These are phyloP conservation scores for Xylariaceae sp. DNA, from an alignment of 2,329 filamentous ascomycete species.

Conservation along the genomic window DNA sequence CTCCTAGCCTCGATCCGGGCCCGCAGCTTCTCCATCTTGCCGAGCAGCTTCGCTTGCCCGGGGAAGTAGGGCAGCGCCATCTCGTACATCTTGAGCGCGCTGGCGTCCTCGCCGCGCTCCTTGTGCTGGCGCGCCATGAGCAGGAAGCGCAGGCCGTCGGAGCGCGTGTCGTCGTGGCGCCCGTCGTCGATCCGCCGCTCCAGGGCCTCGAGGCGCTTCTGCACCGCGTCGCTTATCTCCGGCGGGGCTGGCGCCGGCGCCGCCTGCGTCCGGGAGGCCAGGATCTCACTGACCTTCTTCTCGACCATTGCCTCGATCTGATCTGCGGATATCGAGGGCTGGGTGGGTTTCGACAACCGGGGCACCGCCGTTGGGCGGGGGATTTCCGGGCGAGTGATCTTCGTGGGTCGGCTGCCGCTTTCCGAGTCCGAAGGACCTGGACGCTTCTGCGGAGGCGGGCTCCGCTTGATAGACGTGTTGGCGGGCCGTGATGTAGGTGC, in stretches of 20 bases:
- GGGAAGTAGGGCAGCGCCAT: conserved; percentile 84
- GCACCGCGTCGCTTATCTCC: conserved; percentile 75
- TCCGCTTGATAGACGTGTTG: conserved; percentile 31
- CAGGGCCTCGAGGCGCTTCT: conserved; percentile 78
- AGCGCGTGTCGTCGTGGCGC: conserved; percentile 69
- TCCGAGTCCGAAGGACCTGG: conserved; percentile 48
- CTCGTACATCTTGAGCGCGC: conserved; percentile 83
- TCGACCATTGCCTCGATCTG: conserved; percentile 91
- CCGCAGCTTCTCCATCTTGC: conserved; percentile 68
- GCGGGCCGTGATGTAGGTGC: conserved; percentile 33
- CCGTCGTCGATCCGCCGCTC: conserved; percentile 81
- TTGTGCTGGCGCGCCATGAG: conserved; percentile 93
- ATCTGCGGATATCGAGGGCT: conserved; percentile 60
- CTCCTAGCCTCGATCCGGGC: conserved; percentile 49
- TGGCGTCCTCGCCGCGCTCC: conserved; percentile 76
- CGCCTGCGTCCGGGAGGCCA: conserved; percentile 72
- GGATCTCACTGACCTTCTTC: conserved; percentile 85
- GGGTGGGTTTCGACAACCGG: conserved; percentile 19
- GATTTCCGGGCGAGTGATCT: conserved; percentile 32
- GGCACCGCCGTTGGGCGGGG: conserved; percentile 22
- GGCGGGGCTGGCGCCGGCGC: conserved; percentile 46
- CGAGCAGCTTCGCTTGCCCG: conserved; percentile 73
- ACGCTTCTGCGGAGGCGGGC: conserved; percentile 44
- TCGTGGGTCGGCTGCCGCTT: conserved; percentile 35
- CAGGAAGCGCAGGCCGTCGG: conserved; percentile 81